These are phyloP conservation scores for Gynandropsis gynandra DNA, from an alignment of 345 rosid species.

Conservation along the genomic window DNA sequence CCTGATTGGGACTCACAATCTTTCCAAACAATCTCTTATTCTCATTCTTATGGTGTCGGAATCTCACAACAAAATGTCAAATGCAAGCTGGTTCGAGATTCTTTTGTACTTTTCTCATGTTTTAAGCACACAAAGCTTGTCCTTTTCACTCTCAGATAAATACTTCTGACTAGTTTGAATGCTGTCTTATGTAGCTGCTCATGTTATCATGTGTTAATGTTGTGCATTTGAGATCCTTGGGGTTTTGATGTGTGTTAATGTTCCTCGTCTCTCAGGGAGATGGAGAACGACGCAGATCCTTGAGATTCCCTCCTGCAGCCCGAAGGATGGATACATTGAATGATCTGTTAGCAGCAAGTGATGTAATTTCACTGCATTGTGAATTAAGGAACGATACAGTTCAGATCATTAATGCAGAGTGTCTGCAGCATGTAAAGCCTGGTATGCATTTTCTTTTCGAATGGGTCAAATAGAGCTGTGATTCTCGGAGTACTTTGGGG, in stretches of 20 bases:
- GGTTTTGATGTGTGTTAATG: background rate
- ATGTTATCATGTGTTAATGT: too few species aligned
- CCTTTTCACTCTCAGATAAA: too few species aligned
- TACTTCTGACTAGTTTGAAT: too few species aligned
- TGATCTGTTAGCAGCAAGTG: slow-evolving; percentile 94
- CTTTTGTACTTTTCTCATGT: too few species aligned
- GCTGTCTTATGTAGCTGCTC: too few species aligned
- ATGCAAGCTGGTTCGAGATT: too few species aligned
- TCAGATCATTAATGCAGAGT: slow-evolving; percentile 87
- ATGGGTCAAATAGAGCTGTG: background rate
- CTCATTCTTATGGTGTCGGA: too few species aligned
- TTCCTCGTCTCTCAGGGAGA: slow-evolving; percentile 43
- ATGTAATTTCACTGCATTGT: slow-evolving; percentile 90
- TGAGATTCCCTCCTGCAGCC: slow-evolving; percentile 82
- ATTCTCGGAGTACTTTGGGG: background rate
- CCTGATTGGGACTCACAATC: too few species aligned
- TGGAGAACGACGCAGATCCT: slow-evolving; percentile 47
- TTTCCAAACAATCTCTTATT: too few species aligned
- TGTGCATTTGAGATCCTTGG: slow-evolving; percentile 1
- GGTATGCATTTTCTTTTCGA: slow-evolving; percentile 41
- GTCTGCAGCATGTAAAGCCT: too few species aligned
- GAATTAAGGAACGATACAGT: slow-evolving; percentile 81
- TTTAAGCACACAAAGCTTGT: too few species aligned
- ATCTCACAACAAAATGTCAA: too few species aligned
- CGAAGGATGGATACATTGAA: slow-evolving; percentile 96